Evolutionary conservation across 1,284 basidiomycete genomes (phyloP), one percentile per base, ranked within the genome.

Genomic region (Vanrija pseudolonga): DNA sequence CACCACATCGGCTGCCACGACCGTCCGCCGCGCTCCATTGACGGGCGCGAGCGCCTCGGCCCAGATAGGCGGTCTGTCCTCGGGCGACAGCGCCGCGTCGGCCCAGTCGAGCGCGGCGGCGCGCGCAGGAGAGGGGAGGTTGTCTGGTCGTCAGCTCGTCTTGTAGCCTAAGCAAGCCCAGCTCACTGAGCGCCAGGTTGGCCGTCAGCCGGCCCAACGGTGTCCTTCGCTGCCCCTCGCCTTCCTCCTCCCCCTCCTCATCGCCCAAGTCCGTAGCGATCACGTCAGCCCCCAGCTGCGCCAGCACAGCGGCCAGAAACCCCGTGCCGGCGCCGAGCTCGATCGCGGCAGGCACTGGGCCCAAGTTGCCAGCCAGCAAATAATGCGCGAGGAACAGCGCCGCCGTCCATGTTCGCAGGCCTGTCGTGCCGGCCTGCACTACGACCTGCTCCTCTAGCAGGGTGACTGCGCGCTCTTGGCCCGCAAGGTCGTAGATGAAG

Each of bases 201-300:
- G 48, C 51, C 17, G 48, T 42, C 28, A 77, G 53, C 11, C 65
- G 48, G 0, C 46, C 62, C 19, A 77, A 49, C 2, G 74, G 74
- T 14, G 70, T 65, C 38, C 64, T 52, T 8, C 57, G 26, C 46
- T 18, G 42, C 23, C n/a, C 18, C 7, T 71, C 74, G n/a, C 78
- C 75, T 28, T 79, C 74, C 51, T 63, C 63, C 22, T 71, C 65
- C n/a, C 71, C 71, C 32, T 72, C 73, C 4, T 67, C 78, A 23
- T 73, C 69, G 12, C 64, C 69, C 32, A 73, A 68, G 55, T 83
- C 84, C 22, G 84, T 83, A 24, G 84, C 84, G 11, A 92, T 74
- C 71, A 98, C 96, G 69, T 93, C 86, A 74, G 51, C 40, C 0
- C 67, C 70, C 0, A 67, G 48, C 50, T 72, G 69, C 6, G 66